phyloP scores from a whole-genome alignment of 257 asterid genomes.

The Euphrasia confusa region DNA sequence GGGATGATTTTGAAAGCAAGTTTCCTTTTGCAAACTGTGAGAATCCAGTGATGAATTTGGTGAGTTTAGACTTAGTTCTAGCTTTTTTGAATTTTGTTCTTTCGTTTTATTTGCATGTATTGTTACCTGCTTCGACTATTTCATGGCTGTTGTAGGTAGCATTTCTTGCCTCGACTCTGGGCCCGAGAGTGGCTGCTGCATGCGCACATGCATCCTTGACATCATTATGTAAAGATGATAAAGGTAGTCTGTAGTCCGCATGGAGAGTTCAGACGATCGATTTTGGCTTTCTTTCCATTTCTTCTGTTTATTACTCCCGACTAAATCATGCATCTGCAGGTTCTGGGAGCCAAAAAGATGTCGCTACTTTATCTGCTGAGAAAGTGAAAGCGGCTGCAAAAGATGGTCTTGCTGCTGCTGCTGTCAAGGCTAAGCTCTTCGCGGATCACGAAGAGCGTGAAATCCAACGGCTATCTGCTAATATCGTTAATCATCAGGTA shows the following conservation, averaged over 20 bases:
- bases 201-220: slow-evolving; percentile 67
- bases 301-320: background rate
- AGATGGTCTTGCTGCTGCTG: slow-evolving; percentile 60
- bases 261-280: slow-evolving; percentile 25
- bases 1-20: slow-evolving; percentile 36
- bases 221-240: slow-evolving; percentile 41
- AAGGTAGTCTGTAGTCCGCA: slow-evolving; percentile 34
- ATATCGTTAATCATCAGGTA: slow-evolving; percentile 61
- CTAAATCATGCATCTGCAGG: slow-evolving; percentile 25
- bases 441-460: slow-evolving; percentile 73
- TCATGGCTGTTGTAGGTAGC: slow-evolving; percentile 41
- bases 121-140: background rate
- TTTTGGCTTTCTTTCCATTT: background rate
- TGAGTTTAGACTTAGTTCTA: slow-evolving; percentile 19
- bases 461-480: slow-evolving; percentile 61
- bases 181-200: slow-evolving; percentile 74
- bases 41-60: slow-evolving; percentile 67
- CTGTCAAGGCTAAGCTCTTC: slow-evolving; percentile 55
- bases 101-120: background rate
- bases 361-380: slow-evolving; percentile 37
- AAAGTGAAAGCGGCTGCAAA: slow-evolving; percentile 54
- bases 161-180: slow-evolving; percentile 58
- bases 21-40: slow-evolving; percentile 51
- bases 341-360: slow-evolving; percentile 31
- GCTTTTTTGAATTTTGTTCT: slow-evolving; percentile 1